phyloP scores from a whole-genome alignment of 192 early-diverging fungal species.

The Backusella sp. region DNA sequence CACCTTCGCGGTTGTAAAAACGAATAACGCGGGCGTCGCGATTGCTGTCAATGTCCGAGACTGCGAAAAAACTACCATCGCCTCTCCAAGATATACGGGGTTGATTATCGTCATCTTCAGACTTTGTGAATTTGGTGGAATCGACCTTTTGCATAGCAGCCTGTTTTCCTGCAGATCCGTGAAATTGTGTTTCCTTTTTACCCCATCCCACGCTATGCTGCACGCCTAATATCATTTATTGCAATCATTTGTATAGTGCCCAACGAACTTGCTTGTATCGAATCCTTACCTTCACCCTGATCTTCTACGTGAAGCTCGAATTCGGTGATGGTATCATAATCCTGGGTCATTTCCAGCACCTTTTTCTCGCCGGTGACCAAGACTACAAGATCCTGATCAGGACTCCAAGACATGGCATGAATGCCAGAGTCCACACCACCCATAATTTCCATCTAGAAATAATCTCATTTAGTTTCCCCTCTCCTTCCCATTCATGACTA shows the following conservation, averaged over 20 bases:
- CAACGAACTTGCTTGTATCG: not conserved
- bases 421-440: conserved; percentile 79
- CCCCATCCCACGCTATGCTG: conserved; percentile 95
- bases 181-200: conserved; percentile 95
- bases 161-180: conserved; percentile 83
- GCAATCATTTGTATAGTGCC: not conserved
- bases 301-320: conserved; percentile 68
- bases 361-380: conserved; percentile 73
- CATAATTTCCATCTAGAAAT: conserved; percentile 57
- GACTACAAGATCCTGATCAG: conserved; percentile 83
- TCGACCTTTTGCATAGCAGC: conserved; percentile 58
- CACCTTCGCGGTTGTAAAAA: conserved; percentile 84
- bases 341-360: conserved; percentile 86
- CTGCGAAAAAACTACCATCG: conserved; percentile 81
- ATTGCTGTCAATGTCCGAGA: conserved; percentile 62
- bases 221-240: conserved; percentile 38
- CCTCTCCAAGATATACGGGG: conserved; percentile 88
- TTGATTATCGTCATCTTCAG: conserved; percentile 65
- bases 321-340: conserved; percentile 89
- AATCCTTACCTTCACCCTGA: conserved; percentile 59
- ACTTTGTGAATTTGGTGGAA: conserved; percentile 39
- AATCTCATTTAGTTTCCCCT: not conserved
- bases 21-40: conserved; percentile 63
- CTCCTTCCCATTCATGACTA: not conserved
- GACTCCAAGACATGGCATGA: conserved; percentile 76